Evolutionary conservation across 129 eudicot genomes (phyloP), one percentile per base, ranked within the genome.

Genomic region (Rutidosis leptorrhynchoides): DNA sequence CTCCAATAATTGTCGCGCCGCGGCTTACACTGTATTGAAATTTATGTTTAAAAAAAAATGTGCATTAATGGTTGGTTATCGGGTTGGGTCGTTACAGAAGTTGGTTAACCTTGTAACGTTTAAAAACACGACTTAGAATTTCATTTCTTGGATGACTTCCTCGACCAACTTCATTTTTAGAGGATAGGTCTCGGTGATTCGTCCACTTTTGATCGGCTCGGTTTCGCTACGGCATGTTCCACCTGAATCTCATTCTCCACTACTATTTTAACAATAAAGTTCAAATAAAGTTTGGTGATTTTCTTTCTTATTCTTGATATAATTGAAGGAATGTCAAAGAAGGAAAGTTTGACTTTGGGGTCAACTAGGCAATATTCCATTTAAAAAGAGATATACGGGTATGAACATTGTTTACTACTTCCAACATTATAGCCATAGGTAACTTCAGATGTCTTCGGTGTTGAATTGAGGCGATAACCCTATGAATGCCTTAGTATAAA

Each of bases 181-280:
- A 11, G 98, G 98, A 71, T 92, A 92, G 65, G 63, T 82, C 53
- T 85, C 89, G 6, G 82, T 78, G 77, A 88, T 80, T 29, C 84
- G 49, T 6, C 96, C 98, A 14, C 67, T 70, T 40, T 27, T 58
- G 7, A 83, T 81, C 15, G 96, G 98, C 42, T 76, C 80, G 0
- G 69, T 85, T 70, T 92, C 96, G 6, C 91, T 89, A 6, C 73
- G 85, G 79, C 98, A 92, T 29, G 91, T 65, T 61, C 98, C 98
- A 42, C 95, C 96, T 9, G 98, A 92, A 77, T 92, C 95, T 96
- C 98, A 92, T 73, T 92, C 98, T 65, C 98, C 98, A 32, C 96
- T 96, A 71, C 98, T 92, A 78, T 65, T 49, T 64, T 1, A 7
- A 67, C 64, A n/a, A 28, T 26, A 29, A 52, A 54, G 51, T 6